Evolutionary conservation across 1,284 basidiomycete genomes (phyloP), one percentile per base, ranked within the genome.

Genomic region (Cutaneotrichosporon mucoides): DNA sequence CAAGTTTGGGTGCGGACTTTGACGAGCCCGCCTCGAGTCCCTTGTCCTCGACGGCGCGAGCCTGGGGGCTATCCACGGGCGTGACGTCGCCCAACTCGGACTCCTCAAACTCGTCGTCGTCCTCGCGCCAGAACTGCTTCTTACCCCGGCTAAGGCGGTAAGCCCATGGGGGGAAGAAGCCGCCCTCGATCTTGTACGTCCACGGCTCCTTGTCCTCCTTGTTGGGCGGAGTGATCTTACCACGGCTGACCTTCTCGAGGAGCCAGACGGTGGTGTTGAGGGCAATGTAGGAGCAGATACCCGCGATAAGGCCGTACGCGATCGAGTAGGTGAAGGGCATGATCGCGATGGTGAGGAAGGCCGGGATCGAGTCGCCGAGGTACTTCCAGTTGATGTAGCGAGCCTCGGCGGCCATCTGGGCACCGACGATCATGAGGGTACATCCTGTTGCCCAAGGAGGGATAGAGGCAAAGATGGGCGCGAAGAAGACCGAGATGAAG

Each of bases 341-440:
- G 59, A 89, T 81, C 53, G 90, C 81, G 59, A 92, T 79, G 0
- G 86, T 88, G 57, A 92, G 76, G 81, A 92, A 91, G 0, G 89
- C 88, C 6, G 91, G 91, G 3, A 93, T 83, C 12, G 88, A 85
- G 73, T 94, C 91, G 35, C 90, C 90, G 44, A 87, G 82, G 72
- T 90, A 94, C 72, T 87, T 83, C 90, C 91, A 94, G 78, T 92
- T 93, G 77, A 94, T 88, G 59, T 90, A 87, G 43, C 86, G 83
- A 10, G 89, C 88, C 71, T 90, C 92, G 70, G 87, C 84, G 72
- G 91, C 90, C 91, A 94, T 94, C 73, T 93, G 81, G 34, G 87
- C 88, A 33, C 91, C 91, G 42, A 92, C 90, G 61, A 94, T 88
- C 61, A 91, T 84, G 50, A 94, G 81, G 5, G 90, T 90, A 60